Evolutionary conservation across 2,329 filamentous ascomycete species (phyloP), one percentile per base, ranked within the genome.

Genomic region (Arthrobotrys pseudoclavata): DNA sequence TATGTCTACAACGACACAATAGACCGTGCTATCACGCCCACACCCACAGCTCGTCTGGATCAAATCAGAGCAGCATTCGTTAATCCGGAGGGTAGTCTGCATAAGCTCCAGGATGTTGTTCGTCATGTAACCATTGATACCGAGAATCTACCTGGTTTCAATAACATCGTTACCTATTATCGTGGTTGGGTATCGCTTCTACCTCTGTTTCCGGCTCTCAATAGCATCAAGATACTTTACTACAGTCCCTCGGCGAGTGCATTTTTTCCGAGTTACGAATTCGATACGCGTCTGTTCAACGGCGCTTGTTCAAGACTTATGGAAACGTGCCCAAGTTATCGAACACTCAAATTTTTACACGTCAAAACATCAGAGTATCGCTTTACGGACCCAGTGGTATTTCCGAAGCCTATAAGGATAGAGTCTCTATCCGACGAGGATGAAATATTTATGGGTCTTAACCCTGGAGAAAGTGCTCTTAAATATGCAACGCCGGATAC

Each of bases 81-180:
- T 4, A n/a, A 69, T 7, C 18, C 22, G 13, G 13, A 29, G 4
- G 50, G 50, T 6, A 26, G 26, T 31, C 26, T 72, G 4, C 26
- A 64, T 42, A 42, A 50, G 7, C 10, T 66, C 3, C 26, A 42
- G 6, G 10, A 50, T 40, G 13, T 26, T 2, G 60, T 64, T 10
- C 61, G 69, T 7, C 69, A 66, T n/a, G 60, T 72, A 45, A 72
- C 69, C 2, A 10, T 72, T n/a, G 47, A 72, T 24, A 57, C n/a
- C 4, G 22, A 55, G 24, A 22, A 57, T 20, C 31, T 72, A 13
- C 4, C 5, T 10, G 48, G 48, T 3, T n/a, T 66, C 12, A 40
- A 64, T 1, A 34, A 64, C 3, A 48, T 72, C 10, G 40, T 72
- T 13, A n/a, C 50, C 3, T 66, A 64, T 24, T 72, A 48, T 15